Evolutionary conservation across 495 filamentous ascomycete genomes (phyloP).

Genomic region (Chaetomium cochliodes): DNA sequence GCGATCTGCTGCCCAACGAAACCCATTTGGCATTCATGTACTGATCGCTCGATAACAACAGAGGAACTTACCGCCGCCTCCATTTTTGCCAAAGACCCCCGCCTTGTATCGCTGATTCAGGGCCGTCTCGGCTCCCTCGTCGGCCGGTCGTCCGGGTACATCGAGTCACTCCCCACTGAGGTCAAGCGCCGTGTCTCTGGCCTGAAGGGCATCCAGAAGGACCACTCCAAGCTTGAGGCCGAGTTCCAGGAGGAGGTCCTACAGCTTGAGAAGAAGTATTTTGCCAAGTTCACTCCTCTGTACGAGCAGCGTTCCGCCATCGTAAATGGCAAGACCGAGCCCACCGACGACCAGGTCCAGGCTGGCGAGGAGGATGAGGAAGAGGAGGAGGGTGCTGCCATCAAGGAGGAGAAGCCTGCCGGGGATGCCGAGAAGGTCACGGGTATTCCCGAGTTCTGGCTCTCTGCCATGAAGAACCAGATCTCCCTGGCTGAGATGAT

Average conservation of each 20-base stretch:
- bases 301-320: slow-evolving; percentile 94
- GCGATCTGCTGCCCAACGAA: slow-evolving; percentile 30
- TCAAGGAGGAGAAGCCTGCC: slow-evolving; percentile 50
- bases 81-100: slow-evolving; percentile 90
- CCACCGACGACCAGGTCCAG: slow-evolving; percentile 79
- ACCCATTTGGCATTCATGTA: background rate
- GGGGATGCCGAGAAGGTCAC: slow-evolving; percentile 49
- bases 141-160: slow-evolving; percentile 93
- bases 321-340: slow-evolving; percentile 84
- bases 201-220: slow-evolving; percentile 96
- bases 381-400: slow-evolving; percentile 48
- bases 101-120: slow-evolving; percentile 93
- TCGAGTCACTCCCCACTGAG: slow-evolving; percentile 84
- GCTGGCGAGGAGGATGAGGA: slow-evolving; percentile 75
- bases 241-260: slow-evolving; percentile 98
- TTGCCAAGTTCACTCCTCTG: slow-evolving; percentile 95
- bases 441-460: slow-evolving; percentile 98
- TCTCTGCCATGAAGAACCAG: slow-evolving; percentile 99
- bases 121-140: slow-evolving; percentile 91
- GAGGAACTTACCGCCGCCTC: slow-evolving; percentile 87
- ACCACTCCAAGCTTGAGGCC: slow-evolving; percentile 95
- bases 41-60: slow-evolving; percentile 55
- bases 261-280: slow-evolving; percentile 98
- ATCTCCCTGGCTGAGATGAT: slow-evolving; percentile 96
- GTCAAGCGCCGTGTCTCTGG: slow-evolving; percentile 93